Conservation (phyloP, 371 early-diverging fungal genomes). For the Batkoa obscura region DNA sequence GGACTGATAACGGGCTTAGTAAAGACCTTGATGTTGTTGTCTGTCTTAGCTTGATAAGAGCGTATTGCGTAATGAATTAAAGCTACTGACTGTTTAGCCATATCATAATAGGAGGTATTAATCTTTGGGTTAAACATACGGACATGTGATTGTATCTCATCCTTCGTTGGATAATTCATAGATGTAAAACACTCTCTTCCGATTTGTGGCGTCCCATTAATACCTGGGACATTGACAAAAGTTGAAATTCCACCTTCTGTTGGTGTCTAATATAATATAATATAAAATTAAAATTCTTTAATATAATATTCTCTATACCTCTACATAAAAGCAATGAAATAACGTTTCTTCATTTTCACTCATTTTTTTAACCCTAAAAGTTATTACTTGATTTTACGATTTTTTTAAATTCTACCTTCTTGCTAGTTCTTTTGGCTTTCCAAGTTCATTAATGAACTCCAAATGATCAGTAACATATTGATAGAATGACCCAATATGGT, state of each 20-base stretch:
- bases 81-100: not conserved
- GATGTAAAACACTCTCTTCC: not conserved
- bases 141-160: not conserved
- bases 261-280: not conserved
- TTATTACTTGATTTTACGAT: not conserved
- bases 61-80: not conserved
- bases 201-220: not conserved
- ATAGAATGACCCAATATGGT: not conserved
- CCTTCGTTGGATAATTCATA: not conserved
- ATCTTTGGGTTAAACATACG: not conserved
- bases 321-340: not conserved
- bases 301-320: not conserved
- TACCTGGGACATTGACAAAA: not conserved
- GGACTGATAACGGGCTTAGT: too few species aligned
- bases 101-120: not conserved
- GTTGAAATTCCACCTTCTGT: not conserved
- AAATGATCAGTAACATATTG: slow-evolving; percentile 6
- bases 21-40: too few species aligned
- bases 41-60: not conserved
- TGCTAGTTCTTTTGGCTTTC: not conserved
- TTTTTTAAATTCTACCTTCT: slow-evolving; percentile 3
- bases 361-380: not conserved
- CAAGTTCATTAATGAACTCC: slow-evolving; percentile 8
- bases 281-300: not conserved
- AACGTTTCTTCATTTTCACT: not conserved